Base-by-base conservation (phyloP, 306 rosid species). In the Geum urbanum region DNA sequence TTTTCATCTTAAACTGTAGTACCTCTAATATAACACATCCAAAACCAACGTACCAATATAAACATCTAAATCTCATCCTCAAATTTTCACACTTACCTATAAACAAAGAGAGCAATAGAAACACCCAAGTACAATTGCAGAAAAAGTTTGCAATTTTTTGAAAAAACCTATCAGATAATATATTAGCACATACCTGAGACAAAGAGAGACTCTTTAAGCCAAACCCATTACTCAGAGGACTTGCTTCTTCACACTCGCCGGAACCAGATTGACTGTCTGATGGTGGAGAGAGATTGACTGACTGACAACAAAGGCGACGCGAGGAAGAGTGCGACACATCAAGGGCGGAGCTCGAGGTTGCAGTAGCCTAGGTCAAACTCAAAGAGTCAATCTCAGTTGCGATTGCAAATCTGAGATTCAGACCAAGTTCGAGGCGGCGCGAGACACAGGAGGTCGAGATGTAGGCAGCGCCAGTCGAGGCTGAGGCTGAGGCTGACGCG, bases 131-230 rank as follows among this genome's bases (percentile, higher is more conserved):
- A 69, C 45, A 62, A 51, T 41, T 43, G 51, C 46, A 53, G 5
- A 43, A 18, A 4, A 51, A 43, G n/a, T n/a, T n/a, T n/a, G 53
- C 43, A 39, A 46, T 9, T 19, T 16, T 41, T 24, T 54, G 63
- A 46, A 53, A 71, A 6, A 66, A n/a, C n/a, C n/a, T n/a, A n/a
- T n/a, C n/a, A n/a, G n/a, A n/a, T n/a, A n/a, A n/a, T n/a, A n/a
- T n/a, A n/a, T n/a, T n/a, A n/a, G n/a, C n/a, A n/a, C 37, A 47
- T 65, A 87, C 92, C 83, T 77, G 78, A 67, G 76, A 54, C n/a
- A 80, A 66, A 63, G 82, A 71, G 53, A 27, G 70, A 52, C 59
- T 63, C 22, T 80, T 80, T 0, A 78, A 43, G 75, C 79, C 72
- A 43, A 78, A 77, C 53, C 62, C 82, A 76, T 75, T 74, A 48